A percentile compares a stretch with the other conserved stretches of the same genome.
phyloP scores from a whole-genome alignment of 768 basidiomycete species.

The Exsudoporus frostii region DNA sequence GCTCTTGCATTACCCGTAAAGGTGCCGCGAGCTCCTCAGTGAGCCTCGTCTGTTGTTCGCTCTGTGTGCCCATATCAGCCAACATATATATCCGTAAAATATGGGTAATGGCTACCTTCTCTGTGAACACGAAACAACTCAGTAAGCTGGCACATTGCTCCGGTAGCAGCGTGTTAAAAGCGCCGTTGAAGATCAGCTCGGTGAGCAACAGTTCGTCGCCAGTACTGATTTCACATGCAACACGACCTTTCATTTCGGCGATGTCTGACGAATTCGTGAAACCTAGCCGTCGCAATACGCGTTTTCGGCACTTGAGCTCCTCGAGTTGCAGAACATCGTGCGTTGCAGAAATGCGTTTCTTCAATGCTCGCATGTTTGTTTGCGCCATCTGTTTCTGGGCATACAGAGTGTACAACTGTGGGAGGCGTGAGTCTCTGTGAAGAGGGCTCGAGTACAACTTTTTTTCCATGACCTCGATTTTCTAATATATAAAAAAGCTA shows the following conservation, averaged over 20 bases:
- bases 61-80: conserved; percentile 41
- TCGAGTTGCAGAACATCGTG: conserved; percentile 93
- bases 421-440: conserved; percentile 73
- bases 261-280: conserved; percentile 90
- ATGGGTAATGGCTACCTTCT: conserved; percentile 60
- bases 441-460: conserved; percentile 79
- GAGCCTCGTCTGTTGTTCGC: conserved; percentile 79
- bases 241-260: conserved; percentile 96
- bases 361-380: conserved; percentile 68
- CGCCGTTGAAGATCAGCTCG: conserved; percentile 96
- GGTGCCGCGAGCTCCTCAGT: conserved; percentile 94
- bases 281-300: conserved; percentile 85
- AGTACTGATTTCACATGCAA: conserved; percentile 97
- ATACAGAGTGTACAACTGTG: conserved; percentile 79
- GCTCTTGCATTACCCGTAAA: conserved; percentile 92
- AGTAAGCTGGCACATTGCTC: conserved; percentile 93
- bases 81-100: not conserved
- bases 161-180: conserved; percentile 84
- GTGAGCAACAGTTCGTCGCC: conserved; percentile 96
- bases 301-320: conserved; percentile 93
- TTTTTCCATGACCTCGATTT: conserved; percentile 88
- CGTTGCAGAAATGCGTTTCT: conserved; percentile 84
- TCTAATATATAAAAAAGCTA: conserved; percentile 45
- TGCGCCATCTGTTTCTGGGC: conserved; percentile 70
- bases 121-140: conserved; percentile 96